Percentiles rank a stretch among this genome's conserved stretches.
Conservation (phyloP, 306 rosid species). For the Cyclanthera cordifolia region DNA sequence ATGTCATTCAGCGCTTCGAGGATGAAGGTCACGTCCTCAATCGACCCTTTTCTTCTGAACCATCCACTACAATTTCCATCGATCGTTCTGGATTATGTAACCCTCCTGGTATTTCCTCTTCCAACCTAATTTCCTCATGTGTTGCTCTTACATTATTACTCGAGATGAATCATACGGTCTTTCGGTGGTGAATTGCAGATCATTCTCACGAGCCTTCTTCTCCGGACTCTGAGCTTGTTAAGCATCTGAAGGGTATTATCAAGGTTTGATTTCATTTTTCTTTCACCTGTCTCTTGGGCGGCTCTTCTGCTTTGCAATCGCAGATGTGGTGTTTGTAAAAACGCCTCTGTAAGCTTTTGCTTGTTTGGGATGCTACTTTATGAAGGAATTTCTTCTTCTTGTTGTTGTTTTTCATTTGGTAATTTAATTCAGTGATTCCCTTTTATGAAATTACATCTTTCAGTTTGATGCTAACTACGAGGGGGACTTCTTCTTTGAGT, state of each 20-base stretch:
- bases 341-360: neutral
- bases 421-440: neutral
- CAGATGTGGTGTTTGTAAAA: slow-evolving; percentile 7
- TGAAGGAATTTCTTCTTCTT: neutral
- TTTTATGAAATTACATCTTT: neutral
- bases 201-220: slow-evolving; percentile 34
- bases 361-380: neutral
- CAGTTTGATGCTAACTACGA: neutral
- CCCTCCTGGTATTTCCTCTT: slow-evolving; percentile 22
- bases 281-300: neutral
- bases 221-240: slow-evolving; percentile 43
- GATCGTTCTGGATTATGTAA: slow-evolving; percentile 42
- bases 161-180: neutral
- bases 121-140: slow-evolving; percentile 1
- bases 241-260: slow-evolving; percentile 46
- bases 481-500: neutral
- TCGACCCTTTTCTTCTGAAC: slow-evolving; percentile 16
- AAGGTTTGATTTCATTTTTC: slow-evolving; percentile 19
- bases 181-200: slow-evolving; percentile 20
- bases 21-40: neutral
- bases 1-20: slow-evolving; percentile 23
- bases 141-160: too few relatives aligned
- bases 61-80: slow-evolving; percentile 28
- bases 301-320: neutral
- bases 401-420: too few relatives aligned